Evolutionary conservation across 306 rosid genomes (phyloP).

Genomic region (Aeschynomene evenia): DNA sequence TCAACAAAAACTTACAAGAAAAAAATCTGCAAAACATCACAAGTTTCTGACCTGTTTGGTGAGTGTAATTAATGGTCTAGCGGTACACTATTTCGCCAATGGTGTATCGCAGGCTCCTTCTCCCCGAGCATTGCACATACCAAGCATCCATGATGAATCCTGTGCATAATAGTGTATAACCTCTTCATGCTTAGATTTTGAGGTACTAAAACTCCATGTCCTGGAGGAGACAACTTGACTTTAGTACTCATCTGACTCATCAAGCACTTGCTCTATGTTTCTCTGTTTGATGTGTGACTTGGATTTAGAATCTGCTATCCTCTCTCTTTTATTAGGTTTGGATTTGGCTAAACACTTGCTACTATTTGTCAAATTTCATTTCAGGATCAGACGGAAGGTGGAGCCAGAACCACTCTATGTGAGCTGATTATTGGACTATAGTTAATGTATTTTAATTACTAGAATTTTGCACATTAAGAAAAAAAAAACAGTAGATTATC

Average conservation of each 20-base stretch:
- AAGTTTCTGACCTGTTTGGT: too few species aligned
- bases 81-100: too few species aligned
- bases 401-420: conserved; percentile 79
- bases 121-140: too few species aligned
- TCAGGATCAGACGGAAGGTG: conserved; percentile 82
- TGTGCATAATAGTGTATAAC: too few species aligned
- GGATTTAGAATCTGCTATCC: not conserved
- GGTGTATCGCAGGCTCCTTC: too few species aligned
- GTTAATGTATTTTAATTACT: not conserved
- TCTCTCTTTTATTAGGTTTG: not conserved
- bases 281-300: not conserved
- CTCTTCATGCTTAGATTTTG: not conserved
- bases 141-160: too few species aligned
- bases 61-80: too few species aligned
- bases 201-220: not conserved
- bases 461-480: conserved; percentile 2
- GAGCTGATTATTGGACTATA: conserved; percentile 12
- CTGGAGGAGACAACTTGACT: not conserved
- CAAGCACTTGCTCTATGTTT: not conserved
- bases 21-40: too few species aligned
- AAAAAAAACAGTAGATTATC: not conserved
- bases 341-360: conserved; percentile 12
- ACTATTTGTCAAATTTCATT: conserved; percentile 34
- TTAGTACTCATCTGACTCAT: not conserved
- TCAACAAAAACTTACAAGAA: too few species aligned